Percentiles rank a stretch among this genome's conserved stretches.
These are phyloP conservation scores for Mallotus repandus DNA, from an alignment of 441 rosid genomes.

Conservation along the genomic window DNA sequence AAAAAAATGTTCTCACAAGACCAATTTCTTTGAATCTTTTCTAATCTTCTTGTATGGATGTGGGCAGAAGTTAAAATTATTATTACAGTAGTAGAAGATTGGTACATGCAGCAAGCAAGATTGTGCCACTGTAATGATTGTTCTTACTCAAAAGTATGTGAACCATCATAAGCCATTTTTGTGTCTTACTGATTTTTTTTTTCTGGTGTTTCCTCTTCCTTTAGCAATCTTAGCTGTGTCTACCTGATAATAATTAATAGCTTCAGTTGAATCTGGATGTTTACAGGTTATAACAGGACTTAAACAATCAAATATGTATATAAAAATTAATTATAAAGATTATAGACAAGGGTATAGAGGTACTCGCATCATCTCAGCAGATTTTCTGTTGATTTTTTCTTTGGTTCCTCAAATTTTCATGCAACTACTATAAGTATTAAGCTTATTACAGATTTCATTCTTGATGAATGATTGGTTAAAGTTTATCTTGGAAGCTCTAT, in stretches of 20 bases:
- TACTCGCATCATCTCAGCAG: conserved; percentile 5
- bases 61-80: not conserved
- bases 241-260: conserved; percentile 13
- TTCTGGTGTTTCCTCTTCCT: not conserved
- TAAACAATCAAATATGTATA: not conserved
- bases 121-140: no score
- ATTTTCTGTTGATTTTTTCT: not conserved
- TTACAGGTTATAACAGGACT: conserved; percentile 26
- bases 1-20: conserved; percentile 6
- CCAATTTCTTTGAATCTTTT: conserved; percentile 24
- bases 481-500: not conserved
- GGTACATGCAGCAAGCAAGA: not conserved
- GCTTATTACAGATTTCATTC: not conserved
- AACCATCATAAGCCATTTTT: not conserved
- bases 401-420: not conserved
- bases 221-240: conserved; percentile 26
- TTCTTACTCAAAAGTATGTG: no score
- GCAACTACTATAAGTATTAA: no score
- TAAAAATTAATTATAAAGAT: conserved; percentile 6
- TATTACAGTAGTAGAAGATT: no score
- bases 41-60: conserved; percentile 13
- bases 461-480: not conserved
- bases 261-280: conserved; percentile 22
- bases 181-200: not conserved
- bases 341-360: conserved; percentile 1